Evolutionary conservation across 1,139 yeast genomes (phyloP), one percentile per base, ranked within the genome.

Genomic region (Yamadazyma triangularis): DNA sequence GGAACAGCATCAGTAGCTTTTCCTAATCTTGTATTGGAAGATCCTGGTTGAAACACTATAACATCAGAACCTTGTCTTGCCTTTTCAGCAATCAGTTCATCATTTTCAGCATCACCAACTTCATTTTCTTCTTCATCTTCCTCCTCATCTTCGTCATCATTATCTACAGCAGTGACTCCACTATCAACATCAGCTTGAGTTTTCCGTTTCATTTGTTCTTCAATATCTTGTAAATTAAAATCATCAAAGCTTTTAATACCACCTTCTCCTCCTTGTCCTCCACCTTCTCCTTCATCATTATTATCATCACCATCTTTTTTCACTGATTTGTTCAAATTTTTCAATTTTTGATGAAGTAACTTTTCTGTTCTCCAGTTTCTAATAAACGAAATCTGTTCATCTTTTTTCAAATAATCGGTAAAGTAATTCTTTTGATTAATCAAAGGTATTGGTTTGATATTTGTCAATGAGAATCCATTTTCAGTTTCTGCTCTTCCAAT

Each of bases 371-470:
- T 67, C 63, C 82, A 66, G 42, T 76, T 78, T 33, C 85, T 60
- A 26, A 77, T 55, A 34, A 77, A 73, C 37, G 73, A 65, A 13
- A 77, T 67, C 50, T 83, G 94, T 40, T 89, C 96, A 55, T 93
- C 98, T 44, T 80, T 81, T 52, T 88, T 86, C 51, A 91, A 67
- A 56, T 91, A 91, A 49, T 89, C 96, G 0, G 96, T 86, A 50
- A 79, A 89, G 61, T 87, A 89, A 64, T 91, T 93, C 57, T 91
- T 91, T 51, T 91, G 98, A 56, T 91, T 93, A 58, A 91, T 83
- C 32, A 88, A 70, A 16, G 79, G 76, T 13, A 85, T 71, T 5
- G 81, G 69, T 31, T 77, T 75, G 41, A 91, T 79, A 30, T 75
- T 73, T 4, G 93, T 75, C 43, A 77, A 68, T 29, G 74, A 71